These are phyloP conservation scores for Achlya hypogyna DNA, from an alignment of 352 stramenopile species.

Conservation along the genomic window DNA sequence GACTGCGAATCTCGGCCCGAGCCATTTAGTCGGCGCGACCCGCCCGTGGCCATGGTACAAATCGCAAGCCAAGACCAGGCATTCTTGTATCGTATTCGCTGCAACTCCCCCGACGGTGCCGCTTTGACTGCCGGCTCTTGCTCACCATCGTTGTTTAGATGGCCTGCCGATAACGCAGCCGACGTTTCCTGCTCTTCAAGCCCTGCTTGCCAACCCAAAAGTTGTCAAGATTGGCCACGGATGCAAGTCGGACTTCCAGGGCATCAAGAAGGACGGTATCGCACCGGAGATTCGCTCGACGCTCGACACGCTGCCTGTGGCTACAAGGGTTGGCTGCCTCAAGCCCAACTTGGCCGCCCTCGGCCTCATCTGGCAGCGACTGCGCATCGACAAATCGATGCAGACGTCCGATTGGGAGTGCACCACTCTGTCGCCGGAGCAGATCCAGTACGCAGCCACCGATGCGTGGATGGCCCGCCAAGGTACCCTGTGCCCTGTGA, in stretches of 20 bases:
- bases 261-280: slow-evolving; percentile 45
- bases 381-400: slow-evolving; percentile 73
- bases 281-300: slow-evolving; percentile 55
- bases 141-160: neutral
- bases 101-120: slow-evolving; percentile 18
- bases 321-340: slow-evolving; percentile 63
- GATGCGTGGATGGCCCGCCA: slow-evolving; percentile 66
- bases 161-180: slow-evolving; percentile 17
- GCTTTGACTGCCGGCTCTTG: neutral
- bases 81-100: slow-evolving; percentile 62
- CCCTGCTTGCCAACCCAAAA: slow-evolving; percentile 41
- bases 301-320: slow-evolving; percentile 70
- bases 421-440: slow-evolving; percentile 42
- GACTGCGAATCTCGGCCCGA: slow-evolving; percentile 74
- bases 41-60: slow-evolving; percentile 68
- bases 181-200: slow-evolving; percentile 45
- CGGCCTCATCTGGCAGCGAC: slow-evolving; percentile 59
- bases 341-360: slow-evolving; percentile 63
- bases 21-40: slow-evolving; percentile 41
- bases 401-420: slow-evolving; percentile 81
- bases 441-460: slow-evolving; percentile 73
- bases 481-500: slow-evolving; percentile 29
- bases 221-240: slow-evolving; percentile 54
- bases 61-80: slow-evolving; percentile 62
- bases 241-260: slow-evolving; percentile 36